phyloP scores from a whole-genome alignment of 768 basidiomycete genomes.

The Gymnopilus dilepis region DNA sequence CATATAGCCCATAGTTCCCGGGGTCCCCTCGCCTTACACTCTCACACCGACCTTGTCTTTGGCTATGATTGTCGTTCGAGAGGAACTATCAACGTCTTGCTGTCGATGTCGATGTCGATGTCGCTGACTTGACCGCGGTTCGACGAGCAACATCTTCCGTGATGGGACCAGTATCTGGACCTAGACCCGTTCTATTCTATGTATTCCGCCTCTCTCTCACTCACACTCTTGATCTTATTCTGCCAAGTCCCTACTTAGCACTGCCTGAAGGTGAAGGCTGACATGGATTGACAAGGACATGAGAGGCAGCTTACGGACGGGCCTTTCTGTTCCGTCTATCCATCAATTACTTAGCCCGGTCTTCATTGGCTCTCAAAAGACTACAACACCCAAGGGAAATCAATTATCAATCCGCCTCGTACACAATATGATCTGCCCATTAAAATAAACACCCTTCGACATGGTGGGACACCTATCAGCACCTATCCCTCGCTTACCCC shows the following conservation, averaged over 20 bases:
- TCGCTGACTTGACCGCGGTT: neutral
- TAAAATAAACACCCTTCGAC: constrained; percentile 1
- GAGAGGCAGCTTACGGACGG: neutral
- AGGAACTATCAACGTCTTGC: constrained; percentile 16
- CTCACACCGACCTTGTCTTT: neutral
- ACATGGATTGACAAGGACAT: constrained; percentile 3
- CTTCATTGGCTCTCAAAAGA: neutral
- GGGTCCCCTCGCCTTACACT: neutral
- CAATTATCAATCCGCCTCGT: no score
- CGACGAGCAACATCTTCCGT: neutral
- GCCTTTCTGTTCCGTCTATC: neutral
- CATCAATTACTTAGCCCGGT: neutral
- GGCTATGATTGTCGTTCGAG: neutral
- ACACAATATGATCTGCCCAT: neutral
- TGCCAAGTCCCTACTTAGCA: neutral
- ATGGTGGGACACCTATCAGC: neutral
- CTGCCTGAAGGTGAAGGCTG: no score
- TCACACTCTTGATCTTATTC: neutral
- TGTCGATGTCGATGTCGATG: no score
- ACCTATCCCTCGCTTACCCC: no score
- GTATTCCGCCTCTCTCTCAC: no score
- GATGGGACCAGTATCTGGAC: no score
- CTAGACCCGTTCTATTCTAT: neutral
- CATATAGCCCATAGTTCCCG: no score
- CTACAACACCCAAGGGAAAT: neutral